Conservation (phyloP, 257 asterid species). For the Misopates orontium region DNA sequence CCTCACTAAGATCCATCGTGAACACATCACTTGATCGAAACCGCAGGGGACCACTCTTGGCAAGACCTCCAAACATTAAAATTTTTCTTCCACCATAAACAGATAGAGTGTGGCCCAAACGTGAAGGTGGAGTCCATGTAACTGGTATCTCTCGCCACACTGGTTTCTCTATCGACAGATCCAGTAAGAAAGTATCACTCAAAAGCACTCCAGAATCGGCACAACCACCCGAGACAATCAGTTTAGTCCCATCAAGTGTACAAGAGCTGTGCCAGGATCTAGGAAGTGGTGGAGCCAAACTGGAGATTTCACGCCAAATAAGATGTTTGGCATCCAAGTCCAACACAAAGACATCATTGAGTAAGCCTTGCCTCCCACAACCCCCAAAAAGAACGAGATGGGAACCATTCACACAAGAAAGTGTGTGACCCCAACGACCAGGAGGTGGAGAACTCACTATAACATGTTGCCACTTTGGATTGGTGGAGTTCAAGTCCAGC, state of each 20-base stretch:
- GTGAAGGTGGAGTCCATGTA: conserved; percentile 90
- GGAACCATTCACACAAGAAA: conserved; percentile 89
- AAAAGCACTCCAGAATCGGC: conserved; percentile 90
- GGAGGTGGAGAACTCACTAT: conserved; percentile 93
- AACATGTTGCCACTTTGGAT: conserved; percentile 83
- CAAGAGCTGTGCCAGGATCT: conserved; percentile 99
- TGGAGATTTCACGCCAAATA: conserved; percentile 89
- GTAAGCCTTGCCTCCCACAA: conserved; percentile 91
- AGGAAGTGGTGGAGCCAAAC: conserved; percentile 93
- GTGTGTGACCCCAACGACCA: conserved; percentile 97
- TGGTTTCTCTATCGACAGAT: conserved; percentile 80
- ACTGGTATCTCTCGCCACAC: conserved; percentile 88
- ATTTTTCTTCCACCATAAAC: conserved; percentile 85
- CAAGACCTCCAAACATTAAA: conserved; percentile 91
- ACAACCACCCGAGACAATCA: conserved; percentile 94
- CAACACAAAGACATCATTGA: conserved; percentile 84
- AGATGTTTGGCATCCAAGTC: conserved; percentile 88
- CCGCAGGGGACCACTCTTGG: conserved; percentile 78
- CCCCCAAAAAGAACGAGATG: conserved; percentile 90
- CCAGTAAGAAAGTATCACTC: conserved; percentile 85
- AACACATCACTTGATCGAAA: conserved; percentile 93
- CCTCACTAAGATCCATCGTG: conserved; percentile 93
- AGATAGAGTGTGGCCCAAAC: conserved; percentile 81
- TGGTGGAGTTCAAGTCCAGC: conserved; percentile 70
- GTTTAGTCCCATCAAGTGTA: conserved; percentile 90